Conservation (phyloP, 1,284 basidiomycete species). For the Anthracocystis panici-leucophaei region DNA sequence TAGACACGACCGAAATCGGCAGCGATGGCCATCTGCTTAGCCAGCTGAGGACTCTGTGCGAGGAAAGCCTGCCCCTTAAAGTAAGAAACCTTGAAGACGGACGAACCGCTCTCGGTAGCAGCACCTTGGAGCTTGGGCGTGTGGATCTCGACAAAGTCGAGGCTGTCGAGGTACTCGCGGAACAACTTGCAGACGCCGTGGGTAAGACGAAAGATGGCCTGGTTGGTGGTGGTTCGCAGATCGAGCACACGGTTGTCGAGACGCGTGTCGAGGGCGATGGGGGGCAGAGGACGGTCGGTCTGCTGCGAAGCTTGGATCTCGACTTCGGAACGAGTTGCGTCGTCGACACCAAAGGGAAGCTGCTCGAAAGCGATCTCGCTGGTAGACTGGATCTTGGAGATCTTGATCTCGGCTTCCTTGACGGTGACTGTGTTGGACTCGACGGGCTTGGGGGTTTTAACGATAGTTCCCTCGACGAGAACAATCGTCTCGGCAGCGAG, state of each 20-base stretch:
- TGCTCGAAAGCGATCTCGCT: constrained; percentile 76
- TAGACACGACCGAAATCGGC: constrained; percentile 98
- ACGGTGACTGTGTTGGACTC: constrained; percentile 91
- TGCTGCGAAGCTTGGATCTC: constrained; percentile 75
- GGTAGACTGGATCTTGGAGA: constrained; percentile 87
- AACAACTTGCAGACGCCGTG: constrained; percentile 89
- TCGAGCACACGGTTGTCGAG: constrained; percentile 96
- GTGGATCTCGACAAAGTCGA: constrained; percentile 93
- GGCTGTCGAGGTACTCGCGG: constrained; percentile 82
- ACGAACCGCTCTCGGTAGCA: constrained; percentile 95
- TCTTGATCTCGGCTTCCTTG: constrained; percentile 87
- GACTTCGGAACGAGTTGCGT: constrained; percentile 85
- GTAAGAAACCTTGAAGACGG: constrained; percentile 97
- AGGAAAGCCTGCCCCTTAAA: constrained; percentile 97
- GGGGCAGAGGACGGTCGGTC: constrained; percentile 66
- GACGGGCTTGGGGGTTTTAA: constrained; percentile 80
- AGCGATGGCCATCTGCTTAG: constrained; percentile 99
- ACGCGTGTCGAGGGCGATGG: constrained; percentile 78
- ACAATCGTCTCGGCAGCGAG: constrained; percentile 91
- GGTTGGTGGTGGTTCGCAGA: constrained; percentile 92
- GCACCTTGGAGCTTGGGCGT: constrained; percentile 97
- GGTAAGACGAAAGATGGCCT: constrained; percentile 94
- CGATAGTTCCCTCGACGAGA: constrained; percentile 79
- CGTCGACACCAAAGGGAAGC: constrained; percentile 92
- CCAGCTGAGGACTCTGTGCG: constrained; percentile 95